These are phyloP conservation scores for Pyracantha coccinea DNA, from an alignment of 331 rosid species.

Conservation along the genomic window DNA sequence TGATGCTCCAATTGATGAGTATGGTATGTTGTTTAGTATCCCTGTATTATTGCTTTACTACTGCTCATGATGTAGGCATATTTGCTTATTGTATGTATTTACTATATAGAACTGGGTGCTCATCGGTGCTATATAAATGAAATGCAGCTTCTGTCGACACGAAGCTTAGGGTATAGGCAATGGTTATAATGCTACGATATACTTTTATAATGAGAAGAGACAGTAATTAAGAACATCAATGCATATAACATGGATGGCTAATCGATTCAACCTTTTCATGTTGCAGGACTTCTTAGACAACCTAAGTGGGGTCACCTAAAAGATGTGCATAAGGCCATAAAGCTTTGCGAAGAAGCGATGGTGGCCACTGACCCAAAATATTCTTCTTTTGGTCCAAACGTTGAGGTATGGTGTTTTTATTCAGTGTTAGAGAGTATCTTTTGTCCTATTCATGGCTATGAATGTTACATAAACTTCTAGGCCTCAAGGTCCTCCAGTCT, in stretches of 20 bases:
- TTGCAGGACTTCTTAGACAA: conserved; percentile 75
- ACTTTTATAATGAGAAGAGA: background rate
- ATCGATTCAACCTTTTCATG: conserved; percentile 3
- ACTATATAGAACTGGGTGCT: background rate
- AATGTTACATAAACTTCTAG: background rate
- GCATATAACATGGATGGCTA: background rate
- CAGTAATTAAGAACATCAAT: background rate
- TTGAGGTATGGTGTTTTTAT: conserved; percentile 49
- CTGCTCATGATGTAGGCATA: background rate
- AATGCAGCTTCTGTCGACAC: background rate
- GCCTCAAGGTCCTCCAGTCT: background rate
- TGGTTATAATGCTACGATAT: background rate
- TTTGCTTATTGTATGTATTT: background rate
- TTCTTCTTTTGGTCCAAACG: conserved; percentile 48
- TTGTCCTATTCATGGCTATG: background rate
- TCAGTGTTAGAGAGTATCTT: background rate
- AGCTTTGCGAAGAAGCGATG: conserved; percentile 75
- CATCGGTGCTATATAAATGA: background rate
- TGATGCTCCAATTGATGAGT: conserved; percentile 96
- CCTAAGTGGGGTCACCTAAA: conserved; percentile 98
- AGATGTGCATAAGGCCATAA: conserved; percentile 80
- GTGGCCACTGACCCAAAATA: conserved; percentile 69
- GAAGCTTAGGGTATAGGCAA: conserved; percentile 1
- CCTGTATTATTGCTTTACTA: background rate
- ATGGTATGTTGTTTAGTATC: conserved; percentile 47